Evolutionary conservation across 345 rosid species (phyloP).

Genomic region (Turnera subulata): DNA sequence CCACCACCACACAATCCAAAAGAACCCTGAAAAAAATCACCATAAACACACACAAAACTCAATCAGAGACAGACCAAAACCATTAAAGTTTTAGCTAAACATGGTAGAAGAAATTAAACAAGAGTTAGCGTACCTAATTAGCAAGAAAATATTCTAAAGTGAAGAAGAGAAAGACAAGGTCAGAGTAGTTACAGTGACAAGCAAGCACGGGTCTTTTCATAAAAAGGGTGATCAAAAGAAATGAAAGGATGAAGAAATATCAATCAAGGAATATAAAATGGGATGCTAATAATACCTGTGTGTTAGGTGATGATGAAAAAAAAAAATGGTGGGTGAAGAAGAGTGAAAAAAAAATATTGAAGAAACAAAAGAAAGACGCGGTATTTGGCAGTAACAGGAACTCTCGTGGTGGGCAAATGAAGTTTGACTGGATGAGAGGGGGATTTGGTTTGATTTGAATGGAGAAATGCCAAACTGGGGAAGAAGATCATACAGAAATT

Average conservation of each 20-base stretch:
- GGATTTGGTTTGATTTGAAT: not conserved
- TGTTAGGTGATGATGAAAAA: too few relatives aligned
- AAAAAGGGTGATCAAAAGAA: not conserved
- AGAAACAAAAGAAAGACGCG: conserved; percentile 9
- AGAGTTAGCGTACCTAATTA: not conserved
- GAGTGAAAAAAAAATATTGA: too few relatives aligned
- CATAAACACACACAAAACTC: not conserved
- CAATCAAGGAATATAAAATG: not conserved
- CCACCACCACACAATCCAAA: not conserved
- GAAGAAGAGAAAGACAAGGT: not conserved
- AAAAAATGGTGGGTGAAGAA: not conserved
- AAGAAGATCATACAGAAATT: not conserved
- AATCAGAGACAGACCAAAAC: not conserved
- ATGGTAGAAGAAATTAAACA: not conserved
- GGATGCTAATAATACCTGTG: too few relatives aligned
- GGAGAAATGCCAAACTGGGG: conserved; percentile 8
- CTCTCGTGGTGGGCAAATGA: conserved; percentile 13
- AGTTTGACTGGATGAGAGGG: conserved; percentile 17
- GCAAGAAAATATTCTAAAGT: not conserved
- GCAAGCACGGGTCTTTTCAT: too few relatives aligned
- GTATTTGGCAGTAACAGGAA: conserved; percentile 13
- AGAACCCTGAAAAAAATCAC: too few relatives aligned
- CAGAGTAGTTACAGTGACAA: conserved; percentile 9
- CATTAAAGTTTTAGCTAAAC: not conserved
- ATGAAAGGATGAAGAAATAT: too few relatives aligned